Evolutionary conservation across 2,329 filamentous ascomycete species (phyloP).

Genomic region (Penicillium concentricum): DNA sequence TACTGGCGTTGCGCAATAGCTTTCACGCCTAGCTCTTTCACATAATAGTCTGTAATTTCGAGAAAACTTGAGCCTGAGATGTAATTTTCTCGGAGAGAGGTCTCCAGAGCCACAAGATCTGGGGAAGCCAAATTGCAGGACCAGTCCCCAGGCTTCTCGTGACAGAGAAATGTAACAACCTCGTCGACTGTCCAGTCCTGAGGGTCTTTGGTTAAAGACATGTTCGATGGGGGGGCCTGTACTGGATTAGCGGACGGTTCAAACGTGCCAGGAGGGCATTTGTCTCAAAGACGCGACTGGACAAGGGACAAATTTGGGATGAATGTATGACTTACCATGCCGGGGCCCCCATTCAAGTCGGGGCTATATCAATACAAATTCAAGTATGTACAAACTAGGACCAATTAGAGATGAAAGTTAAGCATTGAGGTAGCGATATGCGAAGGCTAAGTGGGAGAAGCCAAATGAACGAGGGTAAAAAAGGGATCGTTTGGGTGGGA

Average conservation of each 20-base stretch:
- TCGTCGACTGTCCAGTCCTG: not conserved
- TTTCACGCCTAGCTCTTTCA: not conserved
- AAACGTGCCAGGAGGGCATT: not conserved
- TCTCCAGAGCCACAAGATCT: not conserved
- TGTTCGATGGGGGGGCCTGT: not conserved
- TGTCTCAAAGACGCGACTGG: not conserved
- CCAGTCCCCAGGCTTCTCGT: not conserved
- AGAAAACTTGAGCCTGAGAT: not conserved
- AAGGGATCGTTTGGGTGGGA: not conserved
- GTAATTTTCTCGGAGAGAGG: not conserved
- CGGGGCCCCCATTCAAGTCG: not conserved
- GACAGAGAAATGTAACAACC: not conserved
- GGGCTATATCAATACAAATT: rapidly evolving
- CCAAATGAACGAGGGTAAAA: not conserved
- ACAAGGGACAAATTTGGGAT: not conserved
- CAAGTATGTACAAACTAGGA: not conserved
- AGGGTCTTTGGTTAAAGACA: not conserved
- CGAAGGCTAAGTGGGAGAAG: not conserved
- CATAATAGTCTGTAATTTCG: not conserved
- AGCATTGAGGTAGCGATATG: not conserved
- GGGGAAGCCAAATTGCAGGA: not conserved
- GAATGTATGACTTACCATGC: not conserved
- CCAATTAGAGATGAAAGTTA: not conserved
- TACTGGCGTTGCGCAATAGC: not conserved
- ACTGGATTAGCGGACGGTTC: not conserved